Base-by-base conservation (phyloP, 2,329 filamentous ascomycete species). In the Cladobotryum mycophilum region DNA sequence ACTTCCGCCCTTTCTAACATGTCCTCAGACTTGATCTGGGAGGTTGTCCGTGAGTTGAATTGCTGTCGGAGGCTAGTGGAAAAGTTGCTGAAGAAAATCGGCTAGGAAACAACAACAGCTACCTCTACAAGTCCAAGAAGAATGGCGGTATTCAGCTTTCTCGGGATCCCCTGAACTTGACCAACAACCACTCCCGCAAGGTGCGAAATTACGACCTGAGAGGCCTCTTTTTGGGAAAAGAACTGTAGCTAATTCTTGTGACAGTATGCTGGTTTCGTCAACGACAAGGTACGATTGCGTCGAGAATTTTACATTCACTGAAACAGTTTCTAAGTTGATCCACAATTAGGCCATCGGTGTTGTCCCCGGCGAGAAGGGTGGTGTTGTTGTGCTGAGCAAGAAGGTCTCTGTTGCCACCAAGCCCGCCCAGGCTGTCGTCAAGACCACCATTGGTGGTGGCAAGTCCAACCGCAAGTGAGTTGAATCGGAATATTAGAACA, bases 1-100 rank as follows among this genome's bases (percentile, higher is more conserved):
- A 69, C 70, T 66, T 78, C 64, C 74, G 72, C 65, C 53, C 76
- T 81, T 64, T 73, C 84, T 66, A 89, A 90, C 79, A 80, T 95
- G 70, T 95, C 90, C 72, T 76, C 85, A 70, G 91, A 96, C 77
- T 81, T 96, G 66, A 78, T 96, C 80, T 97, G 92, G 92, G 86
- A 92, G 82, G 78, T 95, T 74, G 85, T 86, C 81, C 89, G 91
- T 96, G 85, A 75, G 90, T 90, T 83, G 25, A 52, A n/a, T 40
- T 34, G 35, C 14, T 37, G 25, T 30, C 25, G 9, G 25, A 30
- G 6, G 9, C 25, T 8, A 30, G 25, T 30, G 25, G 25, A 30
- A 30, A 30, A 8, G 25, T 30, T 30, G 25, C 25, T 30, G 25
- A 43, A 38, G 7, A 33, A 47, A 42, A 42, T 49, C 45, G 42